Conservation (phyloP, 768 basidiomycete genomes). For the Rubroboletus satanas region DNA sequence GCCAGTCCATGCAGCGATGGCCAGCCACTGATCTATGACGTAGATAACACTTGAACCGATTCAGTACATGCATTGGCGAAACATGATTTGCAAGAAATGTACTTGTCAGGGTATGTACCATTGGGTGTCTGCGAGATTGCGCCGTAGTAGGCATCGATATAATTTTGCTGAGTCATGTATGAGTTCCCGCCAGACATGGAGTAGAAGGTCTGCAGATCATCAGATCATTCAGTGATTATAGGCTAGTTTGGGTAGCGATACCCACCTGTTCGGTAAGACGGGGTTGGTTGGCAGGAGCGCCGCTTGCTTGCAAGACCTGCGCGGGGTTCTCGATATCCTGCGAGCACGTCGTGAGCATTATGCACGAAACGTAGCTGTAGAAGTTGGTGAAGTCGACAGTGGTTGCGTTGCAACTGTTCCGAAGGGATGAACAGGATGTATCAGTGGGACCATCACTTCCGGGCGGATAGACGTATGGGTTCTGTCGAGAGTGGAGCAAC, state of each 20-base stretch:
- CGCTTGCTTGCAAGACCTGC: not conserved
- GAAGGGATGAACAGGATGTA: constrained; percentile 14
- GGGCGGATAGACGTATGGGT: not conserved
- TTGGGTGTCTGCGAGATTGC: constrained; percentile 17
- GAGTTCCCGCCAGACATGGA: constrained; percentile 19
- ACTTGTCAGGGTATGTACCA: constrained; percentile 18
- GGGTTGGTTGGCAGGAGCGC: constrained; percentile 17
- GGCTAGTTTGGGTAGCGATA: not conserved
- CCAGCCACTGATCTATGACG: constrained; percentile 11
- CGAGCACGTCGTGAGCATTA: constrained; percentile 19
- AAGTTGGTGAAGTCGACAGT: constrained; percentile 14
- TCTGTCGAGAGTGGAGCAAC: constrained; percentile 12
- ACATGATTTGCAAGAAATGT: not conserved
- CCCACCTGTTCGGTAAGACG: constrained; percentile 16
- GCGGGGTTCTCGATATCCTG: constrained; percentile 1
- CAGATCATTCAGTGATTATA: not conserved
- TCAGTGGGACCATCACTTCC: not conserved
- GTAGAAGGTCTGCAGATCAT: constrained; percentile 10
- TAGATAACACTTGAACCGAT: constrained; percentile 3
- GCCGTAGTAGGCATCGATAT: constrained; percentile 21
- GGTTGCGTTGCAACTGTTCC: constrained; percentile 19
- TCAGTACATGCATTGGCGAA: not conserved
- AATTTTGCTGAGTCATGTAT: constrained; percentile 21
- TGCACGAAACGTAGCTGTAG: constrained; percentile 17
- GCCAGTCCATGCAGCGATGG: constrained; percentile 22